These are phyloP conservation scores for Geotrichum histeridarum DNA, from an alignment of 1,139 yeast genomes.

Conservation along the genomic window DNA sequence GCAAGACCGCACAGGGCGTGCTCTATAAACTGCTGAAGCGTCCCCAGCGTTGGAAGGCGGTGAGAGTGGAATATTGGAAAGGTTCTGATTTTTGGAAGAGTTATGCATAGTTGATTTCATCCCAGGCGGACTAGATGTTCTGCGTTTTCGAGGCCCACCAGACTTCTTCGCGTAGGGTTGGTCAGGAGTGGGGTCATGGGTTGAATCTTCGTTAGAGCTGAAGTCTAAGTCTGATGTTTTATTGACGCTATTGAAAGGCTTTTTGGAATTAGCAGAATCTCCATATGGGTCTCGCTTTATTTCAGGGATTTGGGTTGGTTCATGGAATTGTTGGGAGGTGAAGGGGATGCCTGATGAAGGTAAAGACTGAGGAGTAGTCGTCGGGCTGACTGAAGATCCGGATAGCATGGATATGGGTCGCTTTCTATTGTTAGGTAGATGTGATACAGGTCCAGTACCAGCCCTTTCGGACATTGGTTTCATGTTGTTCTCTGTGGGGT, in stretches of 20 bases:
- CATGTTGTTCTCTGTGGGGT: neutral
- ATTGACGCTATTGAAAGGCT: neutral
- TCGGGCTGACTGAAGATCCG: neutral
- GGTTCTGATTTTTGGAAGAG: neutral
- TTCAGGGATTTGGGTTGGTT: neutral
- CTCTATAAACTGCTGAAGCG: slow-evolving; percentile 1
- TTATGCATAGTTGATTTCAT: neutral
- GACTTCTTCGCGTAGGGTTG: slow-evolving; percentile 1
- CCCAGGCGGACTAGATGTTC: neutral
- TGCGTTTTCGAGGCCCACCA: neutral
- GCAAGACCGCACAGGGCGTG: slow-evolving; percentile 82
- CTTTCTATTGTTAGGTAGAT: neutral
- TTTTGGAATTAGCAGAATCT: neutral
- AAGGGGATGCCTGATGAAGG: too few species aligned
- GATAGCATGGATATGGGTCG: slow-evolving; percentile 4
- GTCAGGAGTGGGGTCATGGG: neutral
- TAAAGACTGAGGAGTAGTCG: neutral
- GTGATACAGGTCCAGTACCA: neutral
- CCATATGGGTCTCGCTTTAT: neutral
- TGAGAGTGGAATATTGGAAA: neutral
- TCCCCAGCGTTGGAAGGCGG: neutral
- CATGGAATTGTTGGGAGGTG: neutral
- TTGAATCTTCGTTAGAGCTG: neutral
- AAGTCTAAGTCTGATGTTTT: neutral
- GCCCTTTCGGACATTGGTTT: neutral